phyloP scores from a whole-genome alignment of 2,329 filamentous ascomycete species.

The Chlorencoelia australis region DNA sequence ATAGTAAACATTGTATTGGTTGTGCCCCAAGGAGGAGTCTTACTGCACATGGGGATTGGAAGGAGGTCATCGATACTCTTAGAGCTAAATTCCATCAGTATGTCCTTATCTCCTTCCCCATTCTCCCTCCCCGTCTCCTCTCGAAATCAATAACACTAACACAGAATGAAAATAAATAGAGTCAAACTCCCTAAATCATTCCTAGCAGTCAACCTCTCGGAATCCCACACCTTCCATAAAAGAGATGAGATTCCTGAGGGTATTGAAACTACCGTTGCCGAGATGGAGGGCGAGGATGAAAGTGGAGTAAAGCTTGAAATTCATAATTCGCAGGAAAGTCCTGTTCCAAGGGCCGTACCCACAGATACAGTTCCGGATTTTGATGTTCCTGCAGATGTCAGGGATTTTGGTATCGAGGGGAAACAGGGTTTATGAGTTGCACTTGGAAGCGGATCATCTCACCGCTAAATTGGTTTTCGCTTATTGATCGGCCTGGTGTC shows the following conservation, averaged over 20 bases:
- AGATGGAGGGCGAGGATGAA: too few species aligned
- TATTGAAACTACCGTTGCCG: too few species aligned
- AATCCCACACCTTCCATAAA: slow-evolving; percentile 28
- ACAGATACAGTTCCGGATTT: too few species aligned
- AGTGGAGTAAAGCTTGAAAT: not conserved
- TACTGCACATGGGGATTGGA: slow-evolving; percentile 90
- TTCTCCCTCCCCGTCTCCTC: not conserved
- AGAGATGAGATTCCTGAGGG: too few species aligned
- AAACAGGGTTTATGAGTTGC: too few species aligned
- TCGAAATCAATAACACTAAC: slow-evolving; percentile 4
- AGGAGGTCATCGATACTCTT: slow-evolving; percentile 90
- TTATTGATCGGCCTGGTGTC: too few species aligned
- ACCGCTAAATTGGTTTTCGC: too few species aligned
- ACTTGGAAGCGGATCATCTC: too few species aligned
- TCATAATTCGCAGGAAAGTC: too few species aligned
- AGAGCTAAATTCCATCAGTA: slow-evolving; percentile 92
- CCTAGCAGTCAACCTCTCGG: slow-evolving; percentile 28
- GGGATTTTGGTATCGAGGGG: too few species aligned
- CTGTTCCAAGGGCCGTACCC: too few species aligned
- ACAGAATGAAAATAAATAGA: slow-evolving; percentile 15
- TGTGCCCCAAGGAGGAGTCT: slow-evolving; percentile 83
- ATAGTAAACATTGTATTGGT: slow-evolving; percentile 92
- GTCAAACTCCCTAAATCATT: slow-evolving; percentile 29
- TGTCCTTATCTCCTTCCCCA: slow-evolving; percentile 25
- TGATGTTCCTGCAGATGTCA: too few species aligned